Percentiles rank a stretch among this genome's conserved stretches.
Conservation (phyloP, 1,284 basidiomycete genomes). For the Baeospora myosura region DNA sequence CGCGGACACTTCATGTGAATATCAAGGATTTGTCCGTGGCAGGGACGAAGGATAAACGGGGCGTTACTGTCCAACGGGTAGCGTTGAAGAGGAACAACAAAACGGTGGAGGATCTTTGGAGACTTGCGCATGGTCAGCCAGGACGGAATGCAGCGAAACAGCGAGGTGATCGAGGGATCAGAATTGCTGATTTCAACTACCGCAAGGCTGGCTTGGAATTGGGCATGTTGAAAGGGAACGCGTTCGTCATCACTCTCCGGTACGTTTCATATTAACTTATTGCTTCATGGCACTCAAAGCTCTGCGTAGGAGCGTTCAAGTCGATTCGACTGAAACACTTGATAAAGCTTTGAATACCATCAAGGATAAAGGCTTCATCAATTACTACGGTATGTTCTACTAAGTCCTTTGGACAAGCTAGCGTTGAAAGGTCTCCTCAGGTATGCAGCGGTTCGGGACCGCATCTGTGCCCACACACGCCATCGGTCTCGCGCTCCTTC, state of each 20-base stretch:
- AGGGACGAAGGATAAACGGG: slow-evolving; percentile 98
- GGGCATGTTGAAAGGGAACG: slow-evolving; percentile 93
- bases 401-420: neutral
- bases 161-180: slow-evolving; percentile 84
- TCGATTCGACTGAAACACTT: slow-evolving; percentile 64
- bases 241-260: slow-evolving; percentile 92
- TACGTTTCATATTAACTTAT: slow-evolving; percentile 26
- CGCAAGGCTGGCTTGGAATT: slow-evolving; percentile 77
- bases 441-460: slow-evolving; percentile 99
- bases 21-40: slow-evolving; percentile 82
- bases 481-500: slow-evolving; percentile 85
- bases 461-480: slow-evolving; percentile 92
- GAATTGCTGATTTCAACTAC: slow-evolving; percentile 87
- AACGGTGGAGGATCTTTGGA: slow-evolving; percentile 84
- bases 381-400: slow-evolving; percentile 78
- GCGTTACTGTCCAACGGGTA: slow-evolving; percentile 91
- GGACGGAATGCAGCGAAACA: slow-evolving; percentile 54
- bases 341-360: slow-evolving; percentile 76
- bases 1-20: slow-evolving; percentile 69
- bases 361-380: slow-evolving; percentile 87
- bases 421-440: slow-evolving; percentile 30
- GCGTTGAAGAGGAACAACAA: slow-evolving; percentile 75
- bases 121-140: slow-evolving; percentile 61
- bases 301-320: slow-evolving; percentile 72
- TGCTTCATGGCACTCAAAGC: slow-evolving; percentile 6